A percentile compares a stretch with the other conserved stretches of the same genome.
Evolutionary conservation across 202 grass and related monocot species (phyloP).

Genomic region (Cymbopogon flexuosus): DNA sequence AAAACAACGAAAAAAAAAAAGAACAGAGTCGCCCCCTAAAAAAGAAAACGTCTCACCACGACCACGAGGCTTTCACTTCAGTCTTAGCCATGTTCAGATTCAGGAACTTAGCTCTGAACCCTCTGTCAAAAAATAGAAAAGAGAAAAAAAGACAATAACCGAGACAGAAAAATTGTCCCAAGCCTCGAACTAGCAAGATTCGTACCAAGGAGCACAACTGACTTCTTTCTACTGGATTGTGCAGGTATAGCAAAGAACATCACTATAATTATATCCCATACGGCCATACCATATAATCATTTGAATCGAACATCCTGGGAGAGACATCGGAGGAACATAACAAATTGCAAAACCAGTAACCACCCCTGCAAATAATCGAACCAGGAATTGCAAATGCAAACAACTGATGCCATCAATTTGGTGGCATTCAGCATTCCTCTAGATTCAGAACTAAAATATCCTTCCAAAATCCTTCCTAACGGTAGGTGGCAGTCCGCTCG

Average conservation of each 20-base stretch:
- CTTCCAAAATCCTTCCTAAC: conserved; percentile 75
- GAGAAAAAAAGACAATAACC: too few relatives aligned
- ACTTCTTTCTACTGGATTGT: conserved; percentile 1
- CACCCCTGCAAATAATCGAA: conserved; percentile 30
- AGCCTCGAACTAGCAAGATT: background rate
- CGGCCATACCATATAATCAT: conserved; percentile 9
- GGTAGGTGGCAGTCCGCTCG: conserved; percentile 52
- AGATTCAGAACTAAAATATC: conserved; percentile 43
- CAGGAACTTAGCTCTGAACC: too few relatives aligned
- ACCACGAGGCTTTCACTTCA: too few relatives aligned
- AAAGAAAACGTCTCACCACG: too few relatives aligned
- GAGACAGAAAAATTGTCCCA: too few relatives aligned
- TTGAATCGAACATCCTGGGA: conserved; percentile 8
- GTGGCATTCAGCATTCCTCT: conserved; percentile 40
- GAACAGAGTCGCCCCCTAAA: too few relatives aligned
- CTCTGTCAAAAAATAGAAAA: too few relatives aligned
- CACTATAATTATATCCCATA: conserved; percentile 27
- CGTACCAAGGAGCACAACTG: background rate
- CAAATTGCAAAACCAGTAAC: conserved; percentile 34
- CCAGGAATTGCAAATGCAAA: conserved; percentile 57
- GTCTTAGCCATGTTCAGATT: too few relatives aligned
- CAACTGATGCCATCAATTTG: conserved; percentile 43
- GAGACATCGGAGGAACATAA: conserved; percentile 33
- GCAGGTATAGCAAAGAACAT: conserved; percentile 24
- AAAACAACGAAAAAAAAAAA: too few relatives aligned